phyloP scores from a whole-genome alignment of 2,329 filamentous ascomycete species.

The Metarhizium humberi region DNA sequence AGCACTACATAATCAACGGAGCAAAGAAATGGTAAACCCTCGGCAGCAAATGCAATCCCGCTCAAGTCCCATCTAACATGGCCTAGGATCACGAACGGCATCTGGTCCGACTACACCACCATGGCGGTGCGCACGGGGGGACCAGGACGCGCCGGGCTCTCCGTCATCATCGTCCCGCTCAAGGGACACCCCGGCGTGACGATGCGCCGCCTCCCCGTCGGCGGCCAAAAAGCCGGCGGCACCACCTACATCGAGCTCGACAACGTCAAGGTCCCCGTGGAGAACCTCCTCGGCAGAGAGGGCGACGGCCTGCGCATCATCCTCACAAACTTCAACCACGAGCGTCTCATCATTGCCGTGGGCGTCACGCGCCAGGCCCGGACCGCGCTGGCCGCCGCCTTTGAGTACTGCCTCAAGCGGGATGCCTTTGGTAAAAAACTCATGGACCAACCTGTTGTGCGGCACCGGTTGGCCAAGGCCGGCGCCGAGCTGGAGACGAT shows the following conservation, averaged over 20 bases:
- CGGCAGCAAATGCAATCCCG: too few relatives aligned
- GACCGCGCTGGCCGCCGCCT: slow-evolving; percentile 42
- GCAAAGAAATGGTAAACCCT: slow-evolving; percentile 49
- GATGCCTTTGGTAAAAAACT: slow-evolving; percentile 51
- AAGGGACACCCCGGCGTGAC: slow-evolving; percentile 43
- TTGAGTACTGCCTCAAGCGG: slow-evolving; percentile 38
- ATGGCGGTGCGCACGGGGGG: slow-evolving; percentile 53
- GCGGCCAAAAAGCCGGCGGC: slow-evolving; percentile 55
- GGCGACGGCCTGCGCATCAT: slow-evolving; percentile 47
- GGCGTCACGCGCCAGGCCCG: slow-evolving; percentile 48
- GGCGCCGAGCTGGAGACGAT: slow-evolving; percentile 51
- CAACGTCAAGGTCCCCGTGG: slow-evolving; percentile 40
- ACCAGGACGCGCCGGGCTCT: slow-evolving; percentile 42
- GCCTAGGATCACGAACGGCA: slow-evolving; percentile 44
- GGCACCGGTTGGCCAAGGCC: slow-evolving; percentile 47
- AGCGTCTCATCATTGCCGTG: slow-evolving; percentile 49
- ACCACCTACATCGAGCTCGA: slow-evolving; percentile 47
- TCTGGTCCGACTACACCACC: slow-evolving; percentile 51
- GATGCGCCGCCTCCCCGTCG: slow-evolving; percentile 49
- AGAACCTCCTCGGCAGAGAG: slow-evolving; percentile 34
- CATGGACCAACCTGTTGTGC: slow-evolving; percentile 48
- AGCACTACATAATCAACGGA: slow-evolving; percentile 52
- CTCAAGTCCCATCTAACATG: too few relatives aligned
- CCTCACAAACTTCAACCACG: slow-evolving; percentile 49
- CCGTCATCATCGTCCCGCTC: slow-evolving; percentile 47